Evolutionary conservation across 257 asterid genomes (phyloP), one percentile per base, ranked within the genome.

Genomic region (Verbena officinalis): DNA sequence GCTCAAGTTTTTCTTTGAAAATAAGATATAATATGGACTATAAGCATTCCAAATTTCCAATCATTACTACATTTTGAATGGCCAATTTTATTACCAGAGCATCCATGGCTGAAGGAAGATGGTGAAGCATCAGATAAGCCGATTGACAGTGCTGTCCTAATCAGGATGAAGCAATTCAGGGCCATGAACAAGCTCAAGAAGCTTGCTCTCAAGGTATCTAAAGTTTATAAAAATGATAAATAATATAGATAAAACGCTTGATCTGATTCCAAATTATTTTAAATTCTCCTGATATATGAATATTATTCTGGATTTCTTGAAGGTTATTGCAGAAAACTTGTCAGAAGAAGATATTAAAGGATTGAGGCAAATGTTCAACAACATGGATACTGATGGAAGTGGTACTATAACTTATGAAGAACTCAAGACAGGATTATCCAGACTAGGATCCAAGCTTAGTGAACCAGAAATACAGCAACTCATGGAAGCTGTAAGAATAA

Each of bases 41-140:
- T 27, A 27, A 27, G 1, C 3, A 36, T 36, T 4, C 3, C 9
- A 36, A 36, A 1, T 36, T 36, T 36, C n/a, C n/a, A 36, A 7
- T 36, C 40, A 36, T 36, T 36, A 36, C n/a, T n/a, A n/a, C n/a
- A n/a, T n/a, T 36, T 27, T 27, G 2, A 27, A 27, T 27, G 4
- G 2, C 5, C 4, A 36, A 36, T 36, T 36, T 36, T 5, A 3
- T 60, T 62, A 75, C 15, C 80, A 93, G 97, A 86, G 73, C 97
- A 93, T 78, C 96, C 91, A 4, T 93, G 99, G 99, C 90, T 93
- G 59, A 88, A 77, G 78, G 77, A 79, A 79, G 95, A 74, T 1
- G 99, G 99, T 2, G 97, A 87, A 12, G 99, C 97, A 69, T 87
- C 99, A 2, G 97, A 90, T 22, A 74, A 36, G 19, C 99, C 97